Conservation (phyloP, 2,329 filamentous ascomycete genomes). For the Diaporthe eres region DNA sequence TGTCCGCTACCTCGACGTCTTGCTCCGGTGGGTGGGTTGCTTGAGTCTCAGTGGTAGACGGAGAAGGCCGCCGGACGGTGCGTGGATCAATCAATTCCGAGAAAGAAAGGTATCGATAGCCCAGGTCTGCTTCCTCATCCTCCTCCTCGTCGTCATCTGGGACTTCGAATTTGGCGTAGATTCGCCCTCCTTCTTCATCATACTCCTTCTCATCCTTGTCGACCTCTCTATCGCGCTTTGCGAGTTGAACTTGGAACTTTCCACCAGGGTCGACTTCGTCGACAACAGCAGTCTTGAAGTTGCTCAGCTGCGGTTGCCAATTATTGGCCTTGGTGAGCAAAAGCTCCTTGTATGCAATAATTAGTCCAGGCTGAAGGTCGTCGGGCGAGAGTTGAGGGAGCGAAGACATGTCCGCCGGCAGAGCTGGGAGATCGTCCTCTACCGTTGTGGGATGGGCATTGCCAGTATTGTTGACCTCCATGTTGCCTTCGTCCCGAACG, state of each 20-base stretch:
- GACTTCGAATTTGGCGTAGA: constrained; percentile 85
- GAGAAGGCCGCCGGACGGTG: constrained; percentile 66
- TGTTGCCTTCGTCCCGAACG: constrained; percentile 48
- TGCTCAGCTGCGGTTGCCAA: constrained; percentile 75
- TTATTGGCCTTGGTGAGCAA: constrained; percentile 72
- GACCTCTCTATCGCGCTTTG: constrained; percentile 75
- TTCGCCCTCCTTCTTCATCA: constrained; percentile 76
- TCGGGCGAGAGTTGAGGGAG: constrained; percentile 65
- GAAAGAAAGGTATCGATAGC: constrained; percentile 72
- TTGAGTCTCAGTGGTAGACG: not conserved
- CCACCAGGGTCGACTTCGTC: constrained; percentile 68
- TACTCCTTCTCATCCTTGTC: constrained; percentile 70
- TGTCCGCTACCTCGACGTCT: constrained; percentile 36
- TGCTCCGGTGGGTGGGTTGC: not conserved
- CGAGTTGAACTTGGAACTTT: constrained; percentile 73
- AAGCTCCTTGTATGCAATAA: constrained; percentile 78
- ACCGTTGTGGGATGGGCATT: constrained; percentile 46
- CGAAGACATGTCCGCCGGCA: constrained; percentile 69
- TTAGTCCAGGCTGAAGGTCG: constrained; percentile 69
- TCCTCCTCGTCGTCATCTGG: constrained; percentile 71
- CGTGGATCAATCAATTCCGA: constrained; percentile 77
- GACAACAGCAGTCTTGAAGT: constrained; percentile 75
- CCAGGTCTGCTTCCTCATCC: constrained; percentile 70
- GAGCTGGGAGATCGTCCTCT: constrained; percentile 72
- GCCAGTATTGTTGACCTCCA: constrained; percentile 47